Base-by-base conservation (phyloP, 139 green algal genomes). In the Asterochloris sp. region DNA sequence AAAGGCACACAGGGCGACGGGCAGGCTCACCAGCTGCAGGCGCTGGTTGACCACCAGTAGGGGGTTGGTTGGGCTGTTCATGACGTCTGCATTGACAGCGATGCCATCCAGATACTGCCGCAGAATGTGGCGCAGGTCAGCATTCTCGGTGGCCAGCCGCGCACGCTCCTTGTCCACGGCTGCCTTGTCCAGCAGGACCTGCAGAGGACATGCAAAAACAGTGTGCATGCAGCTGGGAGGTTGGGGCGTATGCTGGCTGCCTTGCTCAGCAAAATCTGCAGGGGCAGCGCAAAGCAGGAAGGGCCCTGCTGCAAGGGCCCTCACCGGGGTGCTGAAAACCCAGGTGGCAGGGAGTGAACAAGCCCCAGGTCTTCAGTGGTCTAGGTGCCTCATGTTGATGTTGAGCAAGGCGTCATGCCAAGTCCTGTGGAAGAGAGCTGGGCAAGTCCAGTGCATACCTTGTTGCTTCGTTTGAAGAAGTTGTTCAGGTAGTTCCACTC, bases 41-140 rank as follows among this genome's bases (percentile, higher is more conserved):
- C 90, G 83, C 54, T 94, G 84, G 84, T 98, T 98, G 78, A 98
- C 89, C 15, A 98, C 88, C 76, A 97, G 83, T 29, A 98, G 91
- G 68, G 93, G 91, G 90, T 96, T 97, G 67, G 90, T 82, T 16
- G 95, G 94, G 82, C 94, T 92, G 81, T 96, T 93, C 73, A 98
- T 87, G 13, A 96, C 91, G 29, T 93, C 90, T 24, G 91, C 87
- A 76, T 95, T 95, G 47, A 98, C 92, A 54, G 66, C 88, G 80
- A 92, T 93, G 82, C 93, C 92, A 62, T 93, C 92, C 83, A 94
- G 83, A 84, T 94, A 95, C 83, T 93, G 89, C 78, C 93, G 89
- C 68, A 96, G 78, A 74, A 94, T 90, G 27, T 82, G 87, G 24
- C 89, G 82, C 80, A 98, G 88, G 83, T 95, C 90, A 12, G 76